Evolutionary conservation across 768 basidiomycete species (phyloP).

Genomic region (Podaxis sp.): DNA sequence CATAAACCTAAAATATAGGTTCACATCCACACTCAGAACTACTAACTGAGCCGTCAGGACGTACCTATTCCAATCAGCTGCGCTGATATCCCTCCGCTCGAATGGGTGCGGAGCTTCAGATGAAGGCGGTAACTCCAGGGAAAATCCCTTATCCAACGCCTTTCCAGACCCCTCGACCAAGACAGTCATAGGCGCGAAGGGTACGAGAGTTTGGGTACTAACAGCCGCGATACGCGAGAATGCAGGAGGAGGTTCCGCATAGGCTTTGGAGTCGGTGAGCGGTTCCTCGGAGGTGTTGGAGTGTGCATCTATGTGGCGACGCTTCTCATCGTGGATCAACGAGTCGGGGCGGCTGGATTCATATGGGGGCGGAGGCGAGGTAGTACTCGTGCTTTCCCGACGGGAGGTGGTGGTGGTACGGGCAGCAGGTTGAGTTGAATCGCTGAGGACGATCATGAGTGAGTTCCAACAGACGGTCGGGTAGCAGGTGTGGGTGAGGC

Average conservation of each 20-base stretch:
- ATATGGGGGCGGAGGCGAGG: conserved; percentile 4
- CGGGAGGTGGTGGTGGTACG: neutral
- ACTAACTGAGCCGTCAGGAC: neutral
- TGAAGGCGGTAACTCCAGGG: neutral
- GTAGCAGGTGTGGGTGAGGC: neutral
- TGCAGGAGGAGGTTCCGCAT: neutral
- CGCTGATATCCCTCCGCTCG: conserved; percentile 1
- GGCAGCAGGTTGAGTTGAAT: neutral
- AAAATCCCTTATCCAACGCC: conserved; percentile 12
- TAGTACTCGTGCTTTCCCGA: neutral
- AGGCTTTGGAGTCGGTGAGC: neutral
- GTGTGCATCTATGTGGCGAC: neutral
- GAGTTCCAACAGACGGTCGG: neutral
- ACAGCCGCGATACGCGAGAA: conserved; percentile 4
- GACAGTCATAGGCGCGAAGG: conserved; percentile 1
- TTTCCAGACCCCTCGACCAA: conserved; percentile 3
- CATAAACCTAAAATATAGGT: neutral
- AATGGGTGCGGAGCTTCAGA: conserved; percentile 3
- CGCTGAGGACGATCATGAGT: neutral
- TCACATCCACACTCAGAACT: neutral
- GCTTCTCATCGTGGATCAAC: neutral
- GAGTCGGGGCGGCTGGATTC: neutral
- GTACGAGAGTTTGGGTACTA: neutral
- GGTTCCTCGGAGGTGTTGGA: neutral
- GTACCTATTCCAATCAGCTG: conserved; percentile 12